Percentiles rank a stretch among this genome's conserved stretches.
Conservation (phyloP, 2,329 filamentous ascomycete species). For the Dothiorella sarmentorum region DNA sequence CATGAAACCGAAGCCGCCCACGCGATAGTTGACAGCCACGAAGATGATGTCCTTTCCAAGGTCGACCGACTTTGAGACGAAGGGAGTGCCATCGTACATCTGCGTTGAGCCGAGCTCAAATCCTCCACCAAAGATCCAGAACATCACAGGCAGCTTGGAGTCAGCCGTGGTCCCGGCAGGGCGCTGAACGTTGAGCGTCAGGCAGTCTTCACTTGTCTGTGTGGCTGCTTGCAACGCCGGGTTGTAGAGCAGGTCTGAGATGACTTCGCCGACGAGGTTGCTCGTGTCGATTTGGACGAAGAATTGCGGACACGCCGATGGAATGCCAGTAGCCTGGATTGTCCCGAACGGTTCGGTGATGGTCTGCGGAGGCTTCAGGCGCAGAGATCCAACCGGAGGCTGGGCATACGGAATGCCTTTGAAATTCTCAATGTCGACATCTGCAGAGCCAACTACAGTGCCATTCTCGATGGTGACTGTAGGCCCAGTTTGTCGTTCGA, state of each 20-base stretch:
- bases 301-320: slow-evolving; percentile 58
- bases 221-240: slow-evolving; percentile 38
- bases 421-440: slow-evolving; percentile 53
- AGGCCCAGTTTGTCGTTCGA: slow-evolving; percentile 32
- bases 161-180: slow-evolving; percentile 38
- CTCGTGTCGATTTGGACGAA: slow-evolving; percentile 39
- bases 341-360: slow-evolving; percentile 51
- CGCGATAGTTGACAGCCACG: slow-evolving; percentile 74
- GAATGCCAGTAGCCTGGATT: slow-evolving; percentile 54
- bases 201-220: slow-evolving; percentile 32
- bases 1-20: slow-evolving; percentile 71
- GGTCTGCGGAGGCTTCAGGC: slow-evolving; percentile 14
- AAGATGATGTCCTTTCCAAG: slow-evolving; percentile 66
- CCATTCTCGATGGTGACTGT: slow-evolving; percentile 56
- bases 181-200: slow-evolving; percentile 44
- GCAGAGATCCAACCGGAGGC: slow-evolving; percentile 7
- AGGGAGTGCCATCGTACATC: slow-evolving; percentile 38
- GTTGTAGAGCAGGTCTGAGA: slow-evolving; percentile 32
- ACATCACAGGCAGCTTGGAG: slow-evolving; percentile 40
- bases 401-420: slow-evolving; percentile 18
- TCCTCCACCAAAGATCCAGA: slow-evolving; percentile 23
- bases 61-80: slow-evolving; percentile 42
- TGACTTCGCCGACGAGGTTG: neutral
- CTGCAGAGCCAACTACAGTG: slow-evolving; percentile 52
- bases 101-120: slow-evolving; percentile 28